A percentile compares a stretch with the other conserved stretches of the same genome.
These are phyloP conservation scores for Penicillium egyptiacum DNA, from an alignment of 495 filamentous ascomycete genomes.

Conservation along the genomic window DNA sequence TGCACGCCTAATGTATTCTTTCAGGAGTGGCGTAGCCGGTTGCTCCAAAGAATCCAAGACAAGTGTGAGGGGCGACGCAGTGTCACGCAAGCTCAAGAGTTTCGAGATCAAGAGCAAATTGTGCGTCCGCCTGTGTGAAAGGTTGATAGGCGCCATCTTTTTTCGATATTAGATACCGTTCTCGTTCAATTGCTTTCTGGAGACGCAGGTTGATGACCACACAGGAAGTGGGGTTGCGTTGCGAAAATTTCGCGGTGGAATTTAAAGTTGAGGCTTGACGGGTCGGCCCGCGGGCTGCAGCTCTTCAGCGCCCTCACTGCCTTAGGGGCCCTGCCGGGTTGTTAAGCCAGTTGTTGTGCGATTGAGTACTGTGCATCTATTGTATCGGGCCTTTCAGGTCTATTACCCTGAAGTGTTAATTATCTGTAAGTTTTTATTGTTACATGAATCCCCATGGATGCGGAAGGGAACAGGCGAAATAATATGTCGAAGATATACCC, in stretches of 20 bases:
- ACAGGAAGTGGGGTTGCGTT: conserved; percentile 28
- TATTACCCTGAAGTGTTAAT: no score
- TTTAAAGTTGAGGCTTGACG: conserved; percentile 39
- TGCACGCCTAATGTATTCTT: conserved; percentile 72
- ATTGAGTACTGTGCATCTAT: not conserved
- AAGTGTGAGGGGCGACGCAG: conserved; percentile 80
- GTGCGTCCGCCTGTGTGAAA: conserved; percentile 76
- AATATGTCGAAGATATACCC: no score
- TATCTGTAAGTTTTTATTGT: no score
- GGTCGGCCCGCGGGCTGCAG: conserved; percentile 29
- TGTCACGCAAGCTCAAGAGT: conserved; percentile 73
- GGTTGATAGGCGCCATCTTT: conserved; percentile 39
- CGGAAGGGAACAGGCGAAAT: no score
- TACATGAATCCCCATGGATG: no score
- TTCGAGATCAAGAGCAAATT: conserved; percentile 85
- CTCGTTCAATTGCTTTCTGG: conserved; percentile 1
- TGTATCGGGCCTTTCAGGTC: no score
- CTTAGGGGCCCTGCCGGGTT: not conserved
- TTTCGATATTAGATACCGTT: not conserved
- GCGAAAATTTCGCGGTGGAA: conserved; percentile 30
- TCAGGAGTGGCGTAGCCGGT: conserved; percentile 65
- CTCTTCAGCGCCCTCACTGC: not conserved
- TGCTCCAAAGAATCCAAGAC: conserved; percentile 86
- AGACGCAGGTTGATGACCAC: conserved; percentile 13
- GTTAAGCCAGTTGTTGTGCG: not conserved